Conservation (phyloP, 495 filamentous ascomycete species). For the Penicillium egyptiacum region DNA sequence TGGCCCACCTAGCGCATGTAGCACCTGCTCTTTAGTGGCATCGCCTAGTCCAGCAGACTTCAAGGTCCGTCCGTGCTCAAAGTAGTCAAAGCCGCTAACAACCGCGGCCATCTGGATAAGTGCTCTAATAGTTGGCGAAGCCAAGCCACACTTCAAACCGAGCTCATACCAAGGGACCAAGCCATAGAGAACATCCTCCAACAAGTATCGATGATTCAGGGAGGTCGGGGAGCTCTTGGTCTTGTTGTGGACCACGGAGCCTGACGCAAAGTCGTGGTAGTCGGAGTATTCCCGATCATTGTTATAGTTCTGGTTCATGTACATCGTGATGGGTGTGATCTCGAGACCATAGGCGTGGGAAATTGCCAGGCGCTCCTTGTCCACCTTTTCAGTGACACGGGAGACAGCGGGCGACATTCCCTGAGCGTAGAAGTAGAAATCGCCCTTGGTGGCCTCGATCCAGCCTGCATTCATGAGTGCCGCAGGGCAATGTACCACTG, state of each 20-base stretch:
- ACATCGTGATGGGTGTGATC: conserved; percentile 16
- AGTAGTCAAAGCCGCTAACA: conserved; percentile 60
- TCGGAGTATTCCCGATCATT: conserved; percentile 14
- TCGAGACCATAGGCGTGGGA: conserved; percentile 18
- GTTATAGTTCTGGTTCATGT: conserved; percentile 25
- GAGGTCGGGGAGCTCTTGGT: conserved; percentile 19
- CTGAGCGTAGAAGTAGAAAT: conserved; percentile 24
- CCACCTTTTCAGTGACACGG: conserved; percentile 18
- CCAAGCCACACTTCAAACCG: conserved; percentile 16
- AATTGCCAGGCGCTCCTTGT: conserved; percentile 21
- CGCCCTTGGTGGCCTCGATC: conserved; percentile 25
- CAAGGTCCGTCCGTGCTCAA: conserved; percentile 87
- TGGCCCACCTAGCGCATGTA: conserved; percentile 59
- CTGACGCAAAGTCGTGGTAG: conserved; percentile 21
- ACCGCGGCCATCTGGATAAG: conserved; percentile 23
- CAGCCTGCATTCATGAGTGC: conserved; percentile 24
- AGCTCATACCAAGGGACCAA: conserved; percentile 25
- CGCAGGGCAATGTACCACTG: conserved; percentile 22
- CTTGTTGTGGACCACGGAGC: conserved; percentile 24
- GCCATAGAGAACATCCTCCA: conserved; percentile 19
- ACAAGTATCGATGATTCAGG: conserved; percentile 21
- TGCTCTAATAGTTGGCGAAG: conserved; percentile 20
- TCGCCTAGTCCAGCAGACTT: conserved; percentile 67
- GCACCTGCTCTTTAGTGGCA: conserved; percentile 78
- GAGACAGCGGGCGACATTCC: conserved; percentile 24